Conservation (phyloP, 371 early-diverging fungal species). For the Haplosporangium sp. region DNA sequence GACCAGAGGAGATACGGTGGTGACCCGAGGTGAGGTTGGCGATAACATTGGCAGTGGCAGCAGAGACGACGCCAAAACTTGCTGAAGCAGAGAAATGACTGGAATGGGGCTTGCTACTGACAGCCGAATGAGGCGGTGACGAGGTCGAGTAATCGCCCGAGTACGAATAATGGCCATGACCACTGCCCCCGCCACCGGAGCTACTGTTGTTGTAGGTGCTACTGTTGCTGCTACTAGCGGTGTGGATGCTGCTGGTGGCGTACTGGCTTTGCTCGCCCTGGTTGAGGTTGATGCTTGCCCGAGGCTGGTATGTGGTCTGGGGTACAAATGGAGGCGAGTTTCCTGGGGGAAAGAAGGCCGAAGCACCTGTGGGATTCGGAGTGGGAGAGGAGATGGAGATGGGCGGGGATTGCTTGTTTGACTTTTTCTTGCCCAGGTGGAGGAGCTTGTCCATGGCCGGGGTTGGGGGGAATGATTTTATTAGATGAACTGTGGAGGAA, state of each 20-base stretch:
- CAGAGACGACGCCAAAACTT: background rate
- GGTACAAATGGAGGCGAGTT: conserved; percentile 11
- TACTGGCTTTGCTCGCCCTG: background rate
- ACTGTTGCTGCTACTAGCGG: conserved; percentile 3
- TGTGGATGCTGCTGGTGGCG: background rate
- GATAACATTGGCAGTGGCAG: conserved; percentile 16
- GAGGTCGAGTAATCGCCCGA: background rate
- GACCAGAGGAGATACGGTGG: conserved; percentile 13
- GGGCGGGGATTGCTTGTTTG: conserved; percentile 13
- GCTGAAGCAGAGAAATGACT: background rate
- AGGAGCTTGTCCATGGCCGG: conserved; percentile 20
- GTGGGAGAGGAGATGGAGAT: conserved; percentile 25
- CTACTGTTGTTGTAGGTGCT: background rate
- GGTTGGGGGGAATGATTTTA: conserved; percentile 10
- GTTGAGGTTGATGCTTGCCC: conserved; percentile 4
- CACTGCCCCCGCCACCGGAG: background rate
- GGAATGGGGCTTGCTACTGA: conserved; percentile 3
- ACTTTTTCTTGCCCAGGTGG: conserved; percentile 34
- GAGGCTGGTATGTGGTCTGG: conserved; percentile 10
- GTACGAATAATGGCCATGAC: background rate
- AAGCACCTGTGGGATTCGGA: conserved; percentile 6
- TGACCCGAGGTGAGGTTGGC: conserved; percentile 5
- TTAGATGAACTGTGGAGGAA: background rate
- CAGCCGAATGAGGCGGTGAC: background rate
- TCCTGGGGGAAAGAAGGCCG: background rate